phyloP scores from a whole-genome alignment of 352 stramenopile species.

The Blastocystis sp. region DNA sequence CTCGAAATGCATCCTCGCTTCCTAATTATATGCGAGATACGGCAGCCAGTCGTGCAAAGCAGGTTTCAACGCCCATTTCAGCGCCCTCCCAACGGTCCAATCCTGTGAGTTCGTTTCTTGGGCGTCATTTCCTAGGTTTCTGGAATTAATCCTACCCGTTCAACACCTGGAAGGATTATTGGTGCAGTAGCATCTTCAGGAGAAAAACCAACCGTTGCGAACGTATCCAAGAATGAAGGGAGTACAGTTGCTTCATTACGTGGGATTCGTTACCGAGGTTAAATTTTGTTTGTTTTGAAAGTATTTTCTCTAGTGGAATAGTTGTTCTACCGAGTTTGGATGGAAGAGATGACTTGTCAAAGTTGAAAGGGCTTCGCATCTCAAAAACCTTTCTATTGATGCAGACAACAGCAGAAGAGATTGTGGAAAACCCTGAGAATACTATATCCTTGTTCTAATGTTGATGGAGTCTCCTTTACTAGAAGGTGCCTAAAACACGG shows the following conservation, averaged over 20 bases:
- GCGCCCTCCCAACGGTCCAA: neutral
- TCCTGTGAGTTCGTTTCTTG: neutral
- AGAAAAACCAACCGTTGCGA: neutral
- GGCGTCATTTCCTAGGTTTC: neutral
- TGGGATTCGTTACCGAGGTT: neutral
- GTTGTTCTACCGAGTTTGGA: no score
- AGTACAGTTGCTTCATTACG: neutral
- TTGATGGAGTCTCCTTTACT: neutral
- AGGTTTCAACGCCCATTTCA: neutral
- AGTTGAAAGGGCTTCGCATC: neutral
- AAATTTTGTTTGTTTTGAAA: neutral
- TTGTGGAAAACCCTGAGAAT: conserved; percentile 31
- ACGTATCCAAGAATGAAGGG: neutral
- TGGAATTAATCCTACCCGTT: neutral
- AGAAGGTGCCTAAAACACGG: conserved; percentile 9
- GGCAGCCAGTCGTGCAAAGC: neutral
- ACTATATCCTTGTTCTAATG: conserved; percentile 1
- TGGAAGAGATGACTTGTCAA: neutral
- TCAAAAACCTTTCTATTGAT: neutral
- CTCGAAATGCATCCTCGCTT: neutral
- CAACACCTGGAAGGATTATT: neutral
- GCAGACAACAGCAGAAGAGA: neutral
- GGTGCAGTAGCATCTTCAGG: neutral
- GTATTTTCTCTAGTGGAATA: neutral
- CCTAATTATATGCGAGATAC: conserved; percentile 28